A percentile compares a stretch with the other conserved stretches of the same genome.
Conservation (phyloP, 208 protist species). For the Leishmania major region DNA sequence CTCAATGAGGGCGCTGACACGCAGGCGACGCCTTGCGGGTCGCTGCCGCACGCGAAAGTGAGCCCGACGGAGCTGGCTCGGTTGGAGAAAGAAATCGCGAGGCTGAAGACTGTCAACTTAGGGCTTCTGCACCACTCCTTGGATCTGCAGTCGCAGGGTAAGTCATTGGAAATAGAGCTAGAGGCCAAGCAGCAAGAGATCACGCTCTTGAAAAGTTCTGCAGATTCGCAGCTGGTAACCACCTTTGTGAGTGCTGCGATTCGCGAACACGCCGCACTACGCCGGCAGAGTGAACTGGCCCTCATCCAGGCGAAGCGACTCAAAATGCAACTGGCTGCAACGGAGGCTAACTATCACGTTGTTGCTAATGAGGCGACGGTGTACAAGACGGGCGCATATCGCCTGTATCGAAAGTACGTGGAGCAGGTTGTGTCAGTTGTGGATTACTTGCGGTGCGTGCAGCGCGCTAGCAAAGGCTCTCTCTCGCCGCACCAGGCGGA, state of each 20-base stretch:
- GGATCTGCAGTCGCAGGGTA: constrained; percentile 72
- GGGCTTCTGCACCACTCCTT: constrained; percentile 78
- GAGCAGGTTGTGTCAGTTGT: constrained; percentile 70
- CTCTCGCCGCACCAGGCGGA: constrained; percentile 71
- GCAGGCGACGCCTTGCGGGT: neutral
- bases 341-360: constrained; percentile 87
- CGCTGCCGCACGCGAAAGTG: constrained; percentile 13
- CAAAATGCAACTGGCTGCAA: constrained; percentile 76
- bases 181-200: constrained; percentile 70
- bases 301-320: constrained; percentile 72
- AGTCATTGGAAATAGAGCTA: constrained; percentile 69
- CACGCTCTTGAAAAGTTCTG: constrained; percentile 71
- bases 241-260: constrained; percentile 87
- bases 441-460: constrained; percentile 77
- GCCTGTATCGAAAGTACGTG: constrained; percentile 84
- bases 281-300: constrained; percentile 79
- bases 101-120: constrained; percentile 88
- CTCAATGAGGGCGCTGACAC: constrained; percentile 17
- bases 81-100: constrained; percentile 72
- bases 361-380: constrained; percentile 83
- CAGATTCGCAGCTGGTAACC: constrained; percentile 60
- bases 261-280: constrained; percentile 77
- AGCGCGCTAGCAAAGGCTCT: constrained; percentile 58
- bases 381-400: constrained; percentile 86
- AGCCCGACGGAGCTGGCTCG: constrained; percentile 27